Evolutionary conservation across 179 eudicot species (phyloP).

Genomic region (Vitellaria paradoxa): DNA sequence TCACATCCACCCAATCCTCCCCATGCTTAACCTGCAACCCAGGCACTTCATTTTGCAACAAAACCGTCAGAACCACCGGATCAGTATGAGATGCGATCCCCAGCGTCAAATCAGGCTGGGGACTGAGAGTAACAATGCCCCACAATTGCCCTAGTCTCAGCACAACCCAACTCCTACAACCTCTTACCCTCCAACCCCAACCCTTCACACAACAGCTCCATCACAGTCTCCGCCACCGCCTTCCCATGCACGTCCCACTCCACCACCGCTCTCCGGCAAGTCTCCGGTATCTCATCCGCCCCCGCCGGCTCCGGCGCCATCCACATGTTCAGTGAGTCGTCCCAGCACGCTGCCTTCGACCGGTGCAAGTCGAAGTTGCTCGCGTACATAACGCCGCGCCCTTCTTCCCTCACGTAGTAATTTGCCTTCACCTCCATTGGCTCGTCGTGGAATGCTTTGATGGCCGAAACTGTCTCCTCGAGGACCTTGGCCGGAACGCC

Average conservation of each 20-base stretch:
- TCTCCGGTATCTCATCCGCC: slow-evolving; percentile 17
- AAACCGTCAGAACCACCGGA: slow-evolving; percentile 16
- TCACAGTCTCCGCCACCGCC: slow-evolving; percentile 16
- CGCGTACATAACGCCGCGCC: slow-evolving; percentile 15
- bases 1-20: slow-evolving; percentile 27
- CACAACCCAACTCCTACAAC: slow-evolving; percentile 7
- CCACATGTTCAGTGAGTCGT: slow-evolving; percentile 22
- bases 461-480: not conserved
- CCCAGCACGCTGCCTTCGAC: slow-evolving; percentile 23
- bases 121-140: slow-evolving; percentile 23
- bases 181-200: not conserved
- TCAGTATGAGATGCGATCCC: slow-evolving; percentile 27
- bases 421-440: slow-evolving; percentile 24
- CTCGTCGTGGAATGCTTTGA: slow-evolving; percentile 18
- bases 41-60: slow-evolving; percentile 23
- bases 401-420: slow-evolving; percentile 20
- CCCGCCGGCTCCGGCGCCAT: slow-evolving; percentile 4
- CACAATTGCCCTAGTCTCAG: not conserved
- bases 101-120: slow-evolving; percentile 26
- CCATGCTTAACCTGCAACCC: slow-evolving; percentile 32
- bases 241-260: slow-evolving; percentile 20
- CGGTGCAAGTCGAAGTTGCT: slow-evolving; percentile 26
- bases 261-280: slow-evolving; percentile 22
- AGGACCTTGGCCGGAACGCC: slow-evolving; percentile 14
- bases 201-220: slow-evolving; percentile 21